phyloP scores from a whole-genome alignment of 371 early-diverging fungal genomes.

The Zychaea mexicana region DNA sequence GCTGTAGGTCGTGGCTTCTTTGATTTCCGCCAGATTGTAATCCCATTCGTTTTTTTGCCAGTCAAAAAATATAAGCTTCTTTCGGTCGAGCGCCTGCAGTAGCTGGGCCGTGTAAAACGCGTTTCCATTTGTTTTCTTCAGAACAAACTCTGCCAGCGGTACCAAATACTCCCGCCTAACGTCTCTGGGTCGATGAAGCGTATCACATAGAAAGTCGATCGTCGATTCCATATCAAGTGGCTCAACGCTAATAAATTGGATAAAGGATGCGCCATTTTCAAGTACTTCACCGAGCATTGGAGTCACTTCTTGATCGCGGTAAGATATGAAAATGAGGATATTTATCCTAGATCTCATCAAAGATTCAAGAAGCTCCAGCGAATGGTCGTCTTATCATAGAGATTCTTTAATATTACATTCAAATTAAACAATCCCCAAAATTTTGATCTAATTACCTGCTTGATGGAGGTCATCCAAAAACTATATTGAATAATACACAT shows the following conservation, averaged over 20 bases:
- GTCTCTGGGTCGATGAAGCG: conserved; percentile 33
- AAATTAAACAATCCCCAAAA: not conserved
- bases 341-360: conserved; percentile 33
- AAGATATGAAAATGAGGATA: conserved; percentile 34
- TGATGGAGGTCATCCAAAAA: conserved; percentile 51
- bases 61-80: conserved; percentile 48
- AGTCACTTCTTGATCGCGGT: conserved; percentile 39
- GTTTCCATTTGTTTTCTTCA: conserved; percentile 41
- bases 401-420: too few species aligned
- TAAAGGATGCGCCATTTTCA: conserved; percentile 23
- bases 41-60: conserved; percentile 53
- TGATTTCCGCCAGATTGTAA: conserved; percentile 35
- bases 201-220: conserved; percentile 34
- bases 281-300: conserved; percentile 21
- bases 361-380: conserved; percentile 40
- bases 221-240: conserved; percentile 37
- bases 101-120: conserved; percentile 45
- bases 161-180: conserved; percentile 22
- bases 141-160: conserved; percentile 37
- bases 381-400: conserved; percentile 36
- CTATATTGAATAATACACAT: conserved; percentile 11
- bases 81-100: conserved; percentile 37
- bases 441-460: conserved; percentile 23
- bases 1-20: conserved; percentile 2
- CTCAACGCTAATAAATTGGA: conserved; percentile 28